Evolutionary conservation across 805 yeast species (phyloP), one percentile per base, ranked within the genome.

Genomic region (Helenozyma baotianmanensis): DNA sequence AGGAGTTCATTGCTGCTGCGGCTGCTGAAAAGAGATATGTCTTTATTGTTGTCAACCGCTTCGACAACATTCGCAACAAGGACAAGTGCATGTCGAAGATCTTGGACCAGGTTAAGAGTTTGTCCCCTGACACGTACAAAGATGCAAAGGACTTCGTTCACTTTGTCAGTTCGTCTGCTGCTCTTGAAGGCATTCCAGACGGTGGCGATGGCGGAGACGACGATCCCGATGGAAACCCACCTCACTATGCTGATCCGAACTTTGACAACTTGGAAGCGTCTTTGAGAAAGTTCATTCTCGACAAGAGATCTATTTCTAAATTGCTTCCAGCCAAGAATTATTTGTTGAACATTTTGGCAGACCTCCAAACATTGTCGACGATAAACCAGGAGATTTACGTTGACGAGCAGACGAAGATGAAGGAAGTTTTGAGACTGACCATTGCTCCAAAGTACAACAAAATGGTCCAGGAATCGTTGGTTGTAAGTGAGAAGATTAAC

Each of bases 321-420:
- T 65, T 92, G 10, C 72, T 86, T 22, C 99, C 99, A 0, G 97
- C 96, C 0, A 87, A 88, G 51, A 89, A 81, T n/a, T 92, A 83
- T 48, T 60, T 90, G 18, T 40, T 69, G 13, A 90, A 88, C 48
- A 52, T 89, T 9, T 70, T 84, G 25, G 56, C 56, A 14, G 99
- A 92, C 50, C 50, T 90, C 25, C 62, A 64, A 30, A 58, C 62
- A 1, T 64, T 92, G 14, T 71, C 94, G 0, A 59, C 67, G 8
- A 59, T 74, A n/a, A 92, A 89, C 53, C 69, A 76, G 31, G 57
- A 67, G n/a, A 60, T 74, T 10, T 73, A 78, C 43, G 45, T 58
- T 10, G 58, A 64, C 16, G 84, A 78, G 36, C 70, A 69, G 31
- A 68, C 67, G 4, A 56, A 64, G 21, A 60, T 77, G 39, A 45